Evolutionary conservation across 129 eudicot species (phyloP), one percentile per base, ranked within the genome.

Genomic region (Flaveria sonorensis): DNA sequence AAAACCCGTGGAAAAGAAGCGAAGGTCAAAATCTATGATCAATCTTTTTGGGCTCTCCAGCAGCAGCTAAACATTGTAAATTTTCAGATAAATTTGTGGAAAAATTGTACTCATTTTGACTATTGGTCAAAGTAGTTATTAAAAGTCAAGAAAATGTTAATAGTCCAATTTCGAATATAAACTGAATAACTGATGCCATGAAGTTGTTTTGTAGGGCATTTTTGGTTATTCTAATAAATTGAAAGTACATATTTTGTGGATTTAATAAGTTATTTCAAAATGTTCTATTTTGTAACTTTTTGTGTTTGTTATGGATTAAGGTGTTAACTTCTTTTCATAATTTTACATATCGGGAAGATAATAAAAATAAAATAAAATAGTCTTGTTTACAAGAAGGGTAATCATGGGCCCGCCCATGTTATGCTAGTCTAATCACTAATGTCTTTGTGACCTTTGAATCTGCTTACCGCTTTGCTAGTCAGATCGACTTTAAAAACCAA

Each of bases 1-100:
- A 39, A 84, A 87, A 79, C 88, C 88, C 1, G 81, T 82, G 6
- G 91, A 84, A 51, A 87, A 87, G 68, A 87, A 84, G 78, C 39
- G 68, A 23, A 76, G 70, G 76, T 84, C 82, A 24, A 74, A 51
- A 52, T 77, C 79, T 55, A 67, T 71, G 78, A 77, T 81, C 68
- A 81, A 81, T 75, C 81, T 81, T 61, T 84, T 82, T 75, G 87
- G 86, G 60, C 81, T 77, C 30, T 73, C 88, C 50, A 50, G 77
- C 57, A 53, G 68, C 68, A 62, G 45, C 68, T 62, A 28, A 62
- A 60, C 15, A 4, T 60, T 36, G 70, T 83, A 40, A 77, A 80
- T 62, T 9, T 23, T 42, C 24, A 46, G 77, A 24, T 43, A n/a
- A 57, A 20, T 10, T 57, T 16, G 14, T 11, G 39, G 3, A 26